These are phyloP conservation scores for Begonia fuchsioides DNA, from an alignment of 306 rosid species.

Conservation along the genomic window DNA sequence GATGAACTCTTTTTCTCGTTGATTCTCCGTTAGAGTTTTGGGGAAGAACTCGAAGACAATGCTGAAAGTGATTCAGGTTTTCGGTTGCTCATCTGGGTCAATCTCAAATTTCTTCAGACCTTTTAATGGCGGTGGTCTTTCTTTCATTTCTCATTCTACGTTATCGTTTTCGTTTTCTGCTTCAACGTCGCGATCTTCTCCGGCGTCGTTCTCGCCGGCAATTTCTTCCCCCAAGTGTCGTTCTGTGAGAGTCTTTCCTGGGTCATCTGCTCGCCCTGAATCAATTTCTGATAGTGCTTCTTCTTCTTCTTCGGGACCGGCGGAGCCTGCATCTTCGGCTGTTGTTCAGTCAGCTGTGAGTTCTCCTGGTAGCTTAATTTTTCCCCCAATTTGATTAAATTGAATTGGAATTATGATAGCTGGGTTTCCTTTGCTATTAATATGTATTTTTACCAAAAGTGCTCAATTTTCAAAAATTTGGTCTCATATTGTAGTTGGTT, in stretches of 20 bases:
- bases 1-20: neutral
- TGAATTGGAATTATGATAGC: neutral
- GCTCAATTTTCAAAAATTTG: neutral
- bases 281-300: conserved; percentile 21
- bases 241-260: conserved; percentile 21
- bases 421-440: neutral
- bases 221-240: conserved; percentile 19
- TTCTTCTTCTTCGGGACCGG: conserved; percentile 11
- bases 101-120: conserved; percentile 32
- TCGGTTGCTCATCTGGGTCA: conserved; percentile 36
- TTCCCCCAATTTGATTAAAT: neutral
- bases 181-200: conserved; percentile 13
- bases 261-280: conserved; percentile 28
- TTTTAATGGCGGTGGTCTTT: conserved; percentile 14
- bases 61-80: conserved; percentile 49
- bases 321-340: conserved; percentile 16
- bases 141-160: conserved; percentile 23
- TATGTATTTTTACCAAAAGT: neutral
- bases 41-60: conserved; percentile 12
- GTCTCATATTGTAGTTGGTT: neutral
- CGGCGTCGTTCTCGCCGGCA: conserved; percentile 1
- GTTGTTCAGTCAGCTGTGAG: conserved; percentile 30
- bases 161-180: conserved; percentile 14
- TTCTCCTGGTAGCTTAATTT: neutral
- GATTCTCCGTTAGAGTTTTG: too few relatives aligned